These are phyloP conservation scores for Penicillium nucicola DNA, from an alignment of 495 filamentous ascomycete species.

Conservation along the genomic window DNA sequence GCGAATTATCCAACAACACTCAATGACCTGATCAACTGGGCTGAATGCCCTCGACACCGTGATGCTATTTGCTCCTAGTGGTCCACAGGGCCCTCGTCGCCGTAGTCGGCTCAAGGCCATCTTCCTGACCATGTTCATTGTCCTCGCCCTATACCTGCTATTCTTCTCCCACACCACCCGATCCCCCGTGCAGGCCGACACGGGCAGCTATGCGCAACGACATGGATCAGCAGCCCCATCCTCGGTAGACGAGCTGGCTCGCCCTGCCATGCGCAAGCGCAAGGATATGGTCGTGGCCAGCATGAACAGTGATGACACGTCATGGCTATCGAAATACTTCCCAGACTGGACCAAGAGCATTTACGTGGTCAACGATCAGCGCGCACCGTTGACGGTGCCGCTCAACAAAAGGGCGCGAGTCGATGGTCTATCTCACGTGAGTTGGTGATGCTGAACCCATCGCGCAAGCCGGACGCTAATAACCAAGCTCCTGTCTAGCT, in stretches of 20 bases:
- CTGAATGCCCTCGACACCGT: slow-evolving; percentile 9
- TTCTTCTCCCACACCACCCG: slow-evolving; percentile 29
- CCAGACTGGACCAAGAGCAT: slow-evolving; percentile 48
- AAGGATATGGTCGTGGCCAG: slow-evolving; percentile 57
- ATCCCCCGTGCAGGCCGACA: slow-evolving; percentile 9
- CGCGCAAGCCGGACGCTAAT: not conserved
- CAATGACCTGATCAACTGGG: slow-evolving; percentile 10
- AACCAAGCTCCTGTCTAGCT: slow-evolving; percentile 25
- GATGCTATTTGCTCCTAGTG: slow-evolving; percentile 41
- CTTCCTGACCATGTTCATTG: slow-evolving; percentile 37
- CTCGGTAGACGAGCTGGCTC: slow-evolving; percentile 27
- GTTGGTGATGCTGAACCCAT: slow-evolving; percentile 21
- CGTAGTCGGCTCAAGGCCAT: slow-evolving; percentile 43
- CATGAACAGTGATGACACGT: slow-evolving; percentile 49
- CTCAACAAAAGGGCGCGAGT: slow-evolving; percentile 57
- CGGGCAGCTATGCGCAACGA: slow-evolving; percentile 23
- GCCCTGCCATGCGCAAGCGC: slow-evolving; percentile 14
- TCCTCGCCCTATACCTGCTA: slow-evolving; percentile 38
- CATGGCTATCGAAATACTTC: slow-evolving; percentile 53
- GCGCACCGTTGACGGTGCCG: slow-evolving; percentile 44
- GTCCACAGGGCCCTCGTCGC: slow-evolving; percentile 38
- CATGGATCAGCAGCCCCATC: slow-evolving; percentile 9
- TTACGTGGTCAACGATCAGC: slow-evolving; percentile 50
- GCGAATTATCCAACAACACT: not conserved
- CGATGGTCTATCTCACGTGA: slow-evolving; percentile 59